Evolutionary conservation across 2,329 filamentous ascomycete genomes (phyloP).

Genomic region (Balansia obtecta): DNA sequence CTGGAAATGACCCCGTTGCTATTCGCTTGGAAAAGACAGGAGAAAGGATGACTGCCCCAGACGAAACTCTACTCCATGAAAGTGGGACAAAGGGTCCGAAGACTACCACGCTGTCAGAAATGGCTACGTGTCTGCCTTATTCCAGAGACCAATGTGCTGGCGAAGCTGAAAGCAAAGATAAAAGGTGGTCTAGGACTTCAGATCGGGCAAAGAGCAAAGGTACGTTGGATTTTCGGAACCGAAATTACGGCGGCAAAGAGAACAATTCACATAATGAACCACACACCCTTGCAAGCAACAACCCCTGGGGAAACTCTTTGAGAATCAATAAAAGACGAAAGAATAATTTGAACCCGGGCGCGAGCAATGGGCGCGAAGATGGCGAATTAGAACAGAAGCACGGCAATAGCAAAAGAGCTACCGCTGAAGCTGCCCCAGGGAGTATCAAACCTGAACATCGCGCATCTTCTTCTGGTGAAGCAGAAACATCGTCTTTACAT

Average conservation of each 20-base stretch:
- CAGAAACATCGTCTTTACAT: background rate
- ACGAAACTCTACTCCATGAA: background rate
- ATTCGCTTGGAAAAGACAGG: background rate
- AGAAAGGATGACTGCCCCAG: background rate
- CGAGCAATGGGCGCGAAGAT: too few species aligned
- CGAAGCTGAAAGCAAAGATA: background rate
- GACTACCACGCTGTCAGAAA: background rate
- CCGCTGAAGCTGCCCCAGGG: background rate
- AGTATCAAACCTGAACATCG: background rate
- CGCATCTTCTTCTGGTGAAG: background rate
- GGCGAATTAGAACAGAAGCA: background rate
- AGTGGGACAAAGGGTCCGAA: background rate
- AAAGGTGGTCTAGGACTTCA: background rate
- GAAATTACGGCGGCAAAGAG: background rate
- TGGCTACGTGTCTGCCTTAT: background rate
- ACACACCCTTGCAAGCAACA: background rate
- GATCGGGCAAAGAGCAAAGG: background rate
- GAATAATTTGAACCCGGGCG: background rate
- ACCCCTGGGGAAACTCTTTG: background rate
- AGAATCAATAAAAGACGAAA: slow-evolving; percentile 1
- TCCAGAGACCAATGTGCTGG: background rate
- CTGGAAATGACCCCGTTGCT: slow-evolving; percentile 1
- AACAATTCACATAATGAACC: background rate
- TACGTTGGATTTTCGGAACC: background rate
- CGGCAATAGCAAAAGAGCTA: background rate